phyloP scores from a whole-genome alignment of 495 filamentous ascomycete genomes.

The Pyrenula massariospora region DNA sequence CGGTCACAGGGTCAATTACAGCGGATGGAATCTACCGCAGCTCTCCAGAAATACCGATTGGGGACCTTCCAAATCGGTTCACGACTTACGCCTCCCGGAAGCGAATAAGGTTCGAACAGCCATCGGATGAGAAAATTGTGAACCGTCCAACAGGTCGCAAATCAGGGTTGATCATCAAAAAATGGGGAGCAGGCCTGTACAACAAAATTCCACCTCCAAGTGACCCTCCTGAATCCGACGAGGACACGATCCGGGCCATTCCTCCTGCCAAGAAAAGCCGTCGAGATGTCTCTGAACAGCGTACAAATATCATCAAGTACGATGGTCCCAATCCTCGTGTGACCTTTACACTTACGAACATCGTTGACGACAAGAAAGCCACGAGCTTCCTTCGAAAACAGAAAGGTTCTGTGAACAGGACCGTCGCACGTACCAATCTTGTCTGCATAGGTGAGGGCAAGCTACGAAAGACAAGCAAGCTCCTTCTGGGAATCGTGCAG shows the following conservation, averaged over 20 bases:
- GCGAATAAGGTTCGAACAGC: not conserved
- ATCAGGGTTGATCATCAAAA: not conserved
- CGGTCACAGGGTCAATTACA: no score
- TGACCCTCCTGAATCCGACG: not conserved
- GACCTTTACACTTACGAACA: not conserved
- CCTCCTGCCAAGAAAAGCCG: not conserved
- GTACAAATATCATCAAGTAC: not conserved
- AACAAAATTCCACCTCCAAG: not conserved
- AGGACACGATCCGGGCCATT: not conserved
- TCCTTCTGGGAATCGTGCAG: not conserved
- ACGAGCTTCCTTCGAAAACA: not conserved
- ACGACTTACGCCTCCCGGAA: no score
- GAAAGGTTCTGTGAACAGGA: not conserved
- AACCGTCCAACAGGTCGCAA: not conserved
- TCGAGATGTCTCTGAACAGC: not conserved
- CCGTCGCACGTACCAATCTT: not conserved
- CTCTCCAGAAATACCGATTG: no score
- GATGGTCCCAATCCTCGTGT: not conserved
- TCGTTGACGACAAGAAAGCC: not conserved
- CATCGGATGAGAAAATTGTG: not conserved
- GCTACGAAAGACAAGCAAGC: not conserved
- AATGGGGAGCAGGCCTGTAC: not conserved
- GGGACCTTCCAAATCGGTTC: no score
- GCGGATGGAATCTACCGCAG: no score
- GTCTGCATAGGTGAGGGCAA: not conserved